phyloP scores from a whole-genome alignment of 192 early-diverging fungal genomes.

The Coemansia sp. region DNA sequence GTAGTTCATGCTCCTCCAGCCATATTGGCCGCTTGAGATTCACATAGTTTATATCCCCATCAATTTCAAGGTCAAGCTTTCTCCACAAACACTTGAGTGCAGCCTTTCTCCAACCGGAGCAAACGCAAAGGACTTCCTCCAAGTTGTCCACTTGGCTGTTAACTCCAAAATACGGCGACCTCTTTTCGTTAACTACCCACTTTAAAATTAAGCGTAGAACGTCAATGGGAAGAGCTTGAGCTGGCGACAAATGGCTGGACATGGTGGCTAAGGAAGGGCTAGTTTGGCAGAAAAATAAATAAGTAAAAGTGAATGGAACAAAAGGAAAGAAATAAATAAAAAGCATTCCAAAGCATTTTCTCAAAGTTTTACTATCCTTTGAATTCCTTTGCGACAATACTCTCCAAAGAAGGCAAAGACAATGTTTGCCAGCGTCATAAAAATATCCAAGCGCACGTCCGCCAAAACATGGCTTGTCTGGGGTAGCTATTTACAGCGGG shows the following conservation, averaged over 20 bases:
- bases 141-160: background rate
- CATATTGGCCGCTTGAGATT: background rate
- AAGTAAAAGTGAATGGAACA: background rate
- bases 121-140: background rate
- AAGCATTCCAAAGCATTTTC: too few relatives aligned
- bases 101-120: background rate
- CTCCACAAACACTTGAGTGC: background rate
- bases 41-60: too few relatives aligned
- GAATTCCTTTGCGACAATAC: too few relatives aligned
- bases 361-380: too few relatives aligned
- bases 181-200: background rate
- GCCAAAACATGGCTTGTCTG: too few relatives aligned
- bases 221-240: too few relatives aligned
- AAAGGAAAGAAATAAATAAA: background rate
- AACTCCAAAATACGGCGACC: background rate
- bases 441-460: too few relatives aligned
- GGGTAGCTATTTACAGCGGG: too few relatives aligned
- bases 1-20: background rate
- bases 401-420: too few relatives aligned
- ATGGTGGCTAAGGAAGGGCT: background rate
- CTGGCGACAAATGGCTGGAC: background rate
- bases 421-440: too few relatives aligned
- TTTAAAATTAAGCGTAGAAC: background rate
- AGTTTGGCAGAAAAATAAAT: background rate
- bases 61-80: background rate